A percentile compares a stretch with the other conserved stretches of the same genome.
Conservation (phyloP, 257 asterid genomes). For the Orobanche coerulescens region DNA sequence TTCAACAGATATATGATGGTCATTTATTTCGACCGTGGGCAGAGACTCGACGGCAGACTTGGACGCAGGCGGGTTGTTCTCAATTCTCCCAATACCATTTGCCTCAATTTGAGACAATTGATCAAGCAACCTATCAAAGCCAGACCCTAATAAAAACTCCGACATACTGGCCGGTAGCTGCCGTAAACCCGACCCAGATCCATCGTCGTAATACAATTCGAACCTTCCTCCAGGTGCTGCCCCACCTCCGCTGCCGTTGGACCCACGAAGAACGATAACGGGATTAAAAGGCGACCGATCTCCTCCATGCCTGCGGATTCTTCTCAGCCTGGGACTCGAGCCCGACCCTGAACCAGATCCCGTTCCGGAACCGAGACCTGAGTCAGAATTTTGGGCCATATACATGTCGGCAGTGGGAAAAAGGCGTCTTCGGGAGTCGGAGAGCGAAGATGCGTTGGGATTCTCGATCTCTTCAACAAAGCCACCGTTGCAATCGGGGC, state of each 20-base stretch:
- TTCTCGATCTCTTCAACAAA: conserved; percentile 61
- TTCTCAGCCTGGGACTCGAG: conserved; percentile 49
- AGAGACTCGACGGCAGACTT: conserved; percentile 70
- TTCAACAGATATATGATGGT: conserved; percentile 38
- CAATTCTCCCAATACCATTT: conserved; percentile 60
- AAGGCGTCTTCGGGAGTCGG: conserved; percentile 57
- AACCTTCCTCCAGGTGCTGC: conserved; percentile 41
- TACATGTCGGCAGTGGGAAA: conserved; percentile 60
- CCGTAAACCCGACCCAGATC: conserved; percentile 72
- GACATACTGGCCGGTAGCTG: conserved; percentile 70
- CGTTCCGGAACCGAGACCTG: conserved; percentile 28
- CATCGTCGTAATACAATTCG: conserved; percentile 75
- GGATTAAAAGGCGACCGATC: conserved; percentile 89
- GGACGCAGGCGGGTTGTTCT: conserved; percentile 65
- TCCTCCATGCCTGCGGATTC: conserved; percentile 58
- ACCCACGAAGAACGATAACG: conserved; percentile 74
- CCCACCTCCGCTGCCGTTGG: conserved; percentile 33
- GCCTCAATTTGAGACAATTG: conserved; percentile 67
- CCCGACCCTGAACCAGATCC: conserved; percentile 27
- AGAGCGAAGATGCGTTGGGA: conserved; percentile 38
- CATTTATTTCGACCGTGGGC: conserved; percentile 54
- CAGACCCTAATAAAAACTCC: conserved; percentile 77
- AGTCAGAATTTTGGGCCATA: conserved; percentile 38
- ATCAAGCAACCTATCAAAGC: conserved; percentile 71
- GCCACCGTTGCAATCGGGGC: conserved; percentile 70